These are phyloP conservation scores for Penicillium daleae DNA, from an alignment of 495 filamentous ascomycete species.

Conservation along the genomic window DNA sequence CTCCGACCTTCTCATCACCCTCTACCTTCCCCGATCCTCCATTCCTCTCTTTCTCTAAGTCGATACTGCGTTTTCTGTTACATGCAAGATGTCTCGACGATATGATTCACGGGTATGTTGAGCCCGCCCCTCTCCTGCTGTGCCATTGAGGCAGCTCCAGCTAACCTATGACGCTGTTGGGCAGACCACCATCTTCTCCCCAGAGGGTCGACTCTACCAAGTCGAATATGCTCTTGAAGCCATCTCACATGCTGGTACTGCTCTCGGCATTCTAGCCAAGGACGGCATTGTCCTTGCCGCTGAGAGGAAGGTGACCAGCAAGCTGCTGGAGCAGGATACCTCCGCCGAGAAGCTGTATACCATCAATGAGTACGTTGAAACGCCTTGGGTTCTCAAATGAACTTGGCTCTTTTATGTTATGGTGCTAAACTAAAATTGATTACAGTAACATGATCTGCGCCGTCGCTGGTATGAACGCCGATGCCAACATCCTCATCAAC, in stretches of 20 bases:
- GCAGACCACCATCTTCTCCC: conserved; percentile 99
- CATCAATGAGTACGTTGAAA: conserved; percentile 81
- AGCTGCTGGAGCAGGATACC: conserved; percentile 98
- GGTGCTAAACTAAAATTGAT: conserved; percentile 23
- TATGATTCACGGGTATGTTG: conserved; percentile 91
- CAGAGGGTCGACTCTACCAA: conserved; percentile 96
- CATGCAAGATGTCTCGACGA: conserved; percentile 83
- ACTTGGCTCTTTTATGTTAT: not conserved
- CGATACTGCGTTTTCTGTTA: conserved; percentile 17
- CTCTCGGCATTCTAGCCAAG: conserved; percentile 92
- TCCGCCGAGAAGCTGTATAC: conserved; percentile 99
- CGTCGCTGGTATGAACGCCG: conserved; percentile 98
- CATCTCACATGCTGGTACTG: conserved; percentile 97
- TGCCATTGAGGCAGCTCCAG: conserved; percentile 40
- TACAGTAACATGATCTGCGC: conserved; percentile 99
- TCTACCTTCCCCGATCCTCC: conserved; percentile 9
- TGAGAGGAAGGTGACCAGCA: conserved; percentile 99
- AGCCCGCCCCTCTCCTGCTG: conserved; percentile 19
- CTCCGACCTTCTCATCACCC: conserved; percentile 27
- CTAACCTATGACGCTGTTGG: conserved; percentile 51
- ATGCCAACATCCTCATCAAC: conserved; percentile 99
- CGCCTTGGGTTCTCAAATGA: not conserved
- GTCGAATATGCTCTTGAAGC: conserved; percentile 99
- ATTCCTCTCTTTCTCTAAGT: conserved; percentile 9
- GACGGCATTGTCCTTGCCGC: conserved; percentile 98